Percentiles rank a stretch among this genome's conserved stretches.
Conservation (phyloP, 345 rosid species). For the Odontarrhena argentea region DNA sequence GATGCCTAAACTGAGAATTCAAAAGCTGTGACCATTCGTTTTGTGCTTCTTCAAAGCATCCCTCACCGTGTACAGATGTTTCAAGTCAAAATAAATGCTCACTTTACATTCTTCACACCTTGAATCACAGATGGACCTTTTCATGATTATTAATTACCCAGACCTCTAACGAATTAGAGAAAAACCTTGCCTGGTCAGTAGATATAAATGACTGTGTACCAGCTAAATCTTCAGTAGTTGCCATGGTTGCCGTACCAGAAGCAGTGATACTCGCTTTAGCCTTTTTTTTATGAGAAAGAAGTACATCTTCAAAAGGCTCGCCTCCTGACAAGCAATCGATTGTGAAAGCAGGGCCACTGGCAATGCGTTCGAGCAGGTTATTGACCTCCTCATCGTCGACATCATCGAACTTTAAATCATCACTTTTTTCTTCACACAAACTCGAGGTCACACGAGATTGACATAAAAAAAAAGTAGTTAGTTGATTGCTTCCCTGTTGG, state of each 20-base stretch:
- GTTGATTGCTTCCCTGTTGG: not conserved
- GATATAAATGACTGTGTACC: constrained; percentile 1
- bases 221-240: not conserved
- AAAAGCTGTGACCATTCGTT: too few relatives aligned
- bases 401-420: not conserved
- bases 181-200: too few relatives aligned
- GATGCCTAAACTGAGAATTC: too few relatives aligned
- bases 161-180: too few relatives aligned
- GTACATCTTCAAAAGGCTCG: not conserved
- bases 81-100: too few relatives aligned
- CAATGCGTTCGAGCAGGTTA: not conserved
- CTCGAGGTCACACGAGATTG: not conserved
- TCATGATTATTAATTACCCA: too few relatives aligned
- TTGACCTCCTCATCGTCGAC: not conserved
- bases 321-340: not conserved
- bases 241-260: not conserved
- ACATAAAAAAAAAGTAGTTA: not conserved
- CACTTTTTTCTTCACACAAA: not conserved
- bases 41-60: too few relatives aligned
- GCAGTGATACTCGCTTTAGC: not conserved
- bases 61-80: too few relatives aligned
- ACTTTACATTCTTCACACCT: too few relatives aligned
- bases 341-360: not conserved
- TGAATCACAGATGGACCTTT: too few relatives aligned
- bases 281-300: not conserved